Evolutionary conservation across 2,329 filamentous ascomycete species (phyloP), one percentile per base, ranked within the genome.

Genomic region (Daldinia sp.): DNA sequence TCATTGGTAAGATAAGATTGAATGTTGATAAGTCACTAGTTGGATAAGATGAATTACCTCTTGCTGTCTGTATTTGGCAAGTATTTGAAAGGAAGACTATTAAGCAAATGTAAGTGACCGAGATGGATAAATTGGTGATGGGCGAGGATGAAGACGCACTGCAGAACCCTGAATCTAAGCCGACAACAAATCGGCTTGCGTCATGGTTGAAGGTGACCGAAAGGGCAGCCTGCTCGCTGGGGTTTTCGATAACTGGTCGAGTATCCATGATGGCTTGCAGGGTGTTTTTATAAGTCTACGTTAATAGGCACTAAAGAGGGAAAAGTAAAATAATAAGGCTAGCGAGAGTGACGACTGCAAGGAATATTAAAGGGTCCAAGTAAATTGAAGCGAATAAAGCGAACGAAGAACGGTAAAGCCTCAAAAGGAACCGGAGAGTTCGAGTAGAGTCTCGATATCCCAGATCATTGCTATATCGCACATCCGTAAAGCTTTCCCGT

Each of bases 181-280:
- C 95, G 27, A 96, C 91, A 23, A 93, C 87, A 77, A 98, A 98
- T 73, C 90, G 94, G 70, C 87, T 94, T 68, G 87, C 87, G 75
- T 95, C 92, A 72, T 87, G 85, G 74, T 97, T 98, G 81, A 97
- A 97, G 7, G 91, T 87, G 45, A 90, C 87, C 11, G 92, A 96
- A 34, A 97, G 85, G 9, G 93, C 94, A 63, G 89, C 85, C 3
- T 91, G 90, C 55, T 89, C 87, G 41, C 84, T 85, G 15, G 91
- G 88, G 51, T 88, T 87, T 80, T 96, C 93, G 73, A 98, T 92
- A 58, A 91, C 87, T 53, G 90, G 91, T 61, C 94, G 86, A 41
- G 93, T 96, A 76, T 98, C 95, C 95, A 98, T 99, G 54, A 64
- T 81, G 45, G 25, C 27, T 73, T n/a, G n/a, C n/a, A n/a, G n/a